Conservation (phyloP, 371 early-diverging fungal genomes). For the Mucor piriformis region DNA sequence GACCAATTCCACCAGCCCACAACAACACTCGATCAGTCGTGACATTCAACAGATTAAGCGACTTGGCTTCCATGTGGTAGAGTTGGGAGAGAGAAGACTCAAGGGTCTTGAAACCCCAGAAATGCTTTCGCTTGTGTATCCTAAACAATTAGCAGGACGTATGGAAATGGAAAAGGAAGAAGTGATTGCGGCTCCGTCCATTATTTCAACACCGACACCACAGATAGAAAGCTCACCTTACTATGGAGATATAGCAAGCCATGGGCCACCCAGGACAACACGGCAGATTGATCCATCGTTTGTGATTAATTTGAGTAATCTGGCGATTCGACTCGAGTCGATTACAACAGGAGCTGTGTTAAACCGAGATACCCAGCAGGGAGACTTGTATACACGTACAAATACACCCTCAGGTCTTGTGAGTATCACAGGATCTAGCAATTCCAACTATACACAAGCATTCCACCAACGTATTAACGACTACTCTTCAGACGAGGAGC, state of each 20-base stretch:
- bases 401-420: conserved; percentile 5
- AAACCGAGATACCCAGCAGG: neutral
- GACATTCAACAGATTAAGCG: conserved; percentile 69
- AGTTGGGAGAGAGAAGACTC: conserved; percentile 80
- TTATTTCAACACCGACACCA: conserved; percentile 8
- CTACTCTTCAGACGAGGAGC: conserved; percentile 58
- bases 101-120: conserved; percentile 93
- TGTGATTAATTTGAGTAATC: conserved; percentile 45
- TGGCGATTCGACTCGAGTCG: conserved; percentile 60
- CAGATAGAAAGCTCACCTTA: conserved; percentile 2
- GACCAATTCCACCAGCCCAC: neutral
- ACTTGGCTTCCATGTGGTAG: conserved; percentile 72
- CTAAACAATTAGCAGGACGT: conserved; percentile 56
- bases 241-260: neutral
- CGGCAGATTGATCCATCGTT: conserved; percentile 43
- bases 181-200: conserved; percentile 8
- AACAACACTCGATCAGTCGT: conserved; percentile 44
- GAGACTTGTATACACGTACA: conserved; percentile 12
- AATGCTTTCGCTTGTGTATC: conserved; percentile 76
- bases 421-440: neutral
- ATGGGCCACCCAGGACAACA: neutral
- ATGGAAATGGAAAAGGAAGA: conserved; percentile 44
- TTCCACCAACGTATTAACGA: conserved; percentile 46
- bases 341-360: conserved; percentile 42
- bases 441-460: conserved; percentile 15